Conservation (phyloP, 2,329 filamentous ascomycete genomes). For the Aureobasidium sp. region DNA sequence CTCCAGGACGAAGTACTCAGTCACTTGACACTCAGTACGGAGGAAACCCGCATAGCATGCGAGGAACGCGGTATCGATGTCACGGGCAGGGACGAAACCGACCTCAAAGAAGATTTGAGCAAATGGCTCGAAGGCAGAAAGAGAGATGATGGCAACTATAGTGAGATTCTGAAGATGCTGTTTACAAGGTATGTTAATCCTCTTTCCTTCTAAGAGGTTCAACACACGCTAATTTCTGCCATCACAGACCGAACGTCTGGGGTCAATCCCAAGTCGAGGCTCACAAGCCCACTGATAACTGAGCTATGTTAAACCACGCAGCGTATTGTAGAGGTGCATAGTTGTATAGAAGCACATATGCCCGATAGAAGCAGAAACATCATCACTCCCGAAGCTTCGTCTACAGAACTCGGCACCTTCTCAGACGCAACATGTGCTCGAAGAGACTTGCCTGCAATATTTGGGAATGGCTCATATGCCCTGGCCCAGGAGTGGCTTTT, state of each 20-base stretch:
- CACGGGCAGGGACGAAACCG: conserved; percentile 23
- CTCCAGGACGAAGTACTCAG: conserved; percentile 37
- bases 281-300: neutral
- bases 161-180: conserved; percentile 27
- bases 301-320: neutral
- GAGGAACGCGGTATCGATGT: conserved; percentile 31
- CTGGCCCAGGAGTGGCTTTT: too few species aligned
- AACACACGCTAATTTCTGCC: neutral
- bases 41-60: conserved; percentile 32
- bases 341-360: neutral
- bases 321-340: neutral
- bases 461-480: too few species aligned
- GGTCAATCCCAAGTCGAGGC: neutral
- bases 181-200: conserved; percentile 27
- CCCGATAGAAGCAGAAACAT: neutral
- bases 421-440: too few species aligned
- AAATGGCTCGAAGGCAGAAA: conserved; percentile 36
- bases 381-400: too few species aligned
- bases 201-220: too few species aligned
- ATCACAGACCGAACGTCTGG: conserved; percentile 10
- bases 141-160: conserved; percentile 30
- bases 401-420: too few species aligned
- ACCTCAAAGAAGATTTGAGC: conserved; percentile 27
- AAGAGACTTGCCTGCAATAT: too few species aligned
- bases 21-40: conserved; percentile 45